Percentiles rank a stretch among this genome's conserved stretches.
phyloP scores from a whole-genome alignment of 495 filamentous ascomycete genomes.

The Lophiostoma macrostomum region DNA sequence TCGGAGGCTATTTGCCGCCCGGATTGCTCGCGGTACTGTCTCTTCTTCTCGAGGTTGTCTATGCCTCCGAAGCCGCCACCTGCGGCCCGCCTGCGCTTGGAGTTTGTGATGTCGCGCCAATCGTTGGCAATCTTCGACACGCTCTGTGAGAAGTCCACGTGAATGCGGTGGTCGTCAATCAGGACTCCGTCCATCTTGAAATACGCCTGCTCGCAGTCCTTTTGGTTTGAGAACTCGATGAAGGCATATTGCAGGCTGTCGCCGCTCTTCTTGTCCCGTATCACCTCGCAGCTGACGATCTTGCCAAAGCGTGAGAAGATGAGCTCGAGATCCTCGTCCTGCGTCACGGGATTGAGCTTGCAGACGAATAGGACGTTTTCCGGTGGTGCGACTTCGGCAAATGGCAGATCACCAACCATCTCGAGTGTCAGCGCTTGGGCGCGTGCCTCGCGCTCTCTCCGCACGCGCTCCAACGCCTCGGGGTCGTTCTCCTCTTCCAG shows the following conservation, averaged over 20 bases:
- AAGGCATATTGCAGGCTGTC: constrained; percentile 98
- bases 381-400: constrained; percentile 95
- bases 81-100: constrained; percentile 66
- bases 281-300: constrained; percentile 94
- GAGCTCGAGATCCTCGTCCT: constrained; percentile 88
- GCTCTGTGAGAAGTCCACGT: constrained; percentile 97
- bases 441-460: constrained; percentile 86
- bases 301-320: constrained; percentile 97
- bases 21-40: constrained; percentile 73
- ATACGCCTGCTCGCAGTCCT: constrained; percentile 91
- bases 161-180: constrained; percentile 96
- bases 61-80: constrained; percentile 90
- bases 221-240: constrained; percentile 91
- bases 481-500: constrained; percentile 74
- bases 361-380: constrained; percentile 98
- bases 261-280: constrained; percentile 87
- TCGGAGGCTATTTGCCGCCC: constrained; percentile 19
- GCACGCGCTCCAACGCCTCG: constrained; percentile 70
- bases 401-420: constrained; percentile 96
- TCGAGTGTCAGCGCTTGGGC: constrained; percentile 94
- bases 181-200: constrained; percentile 97
- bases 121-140: constrained; percentile 85
- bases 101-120: constrained; percentile 85
- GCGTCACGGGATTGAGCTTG: constrained; percentile 95
- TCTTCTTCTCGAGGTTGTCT: constrained; percentile 77